Evolutionary conservation across 2,329 filamentous ascomycete genomes (phyloP), one percentile per base, ranked within the genome.

Genomic region (Pseudopithomyces maydicus): DNA sequence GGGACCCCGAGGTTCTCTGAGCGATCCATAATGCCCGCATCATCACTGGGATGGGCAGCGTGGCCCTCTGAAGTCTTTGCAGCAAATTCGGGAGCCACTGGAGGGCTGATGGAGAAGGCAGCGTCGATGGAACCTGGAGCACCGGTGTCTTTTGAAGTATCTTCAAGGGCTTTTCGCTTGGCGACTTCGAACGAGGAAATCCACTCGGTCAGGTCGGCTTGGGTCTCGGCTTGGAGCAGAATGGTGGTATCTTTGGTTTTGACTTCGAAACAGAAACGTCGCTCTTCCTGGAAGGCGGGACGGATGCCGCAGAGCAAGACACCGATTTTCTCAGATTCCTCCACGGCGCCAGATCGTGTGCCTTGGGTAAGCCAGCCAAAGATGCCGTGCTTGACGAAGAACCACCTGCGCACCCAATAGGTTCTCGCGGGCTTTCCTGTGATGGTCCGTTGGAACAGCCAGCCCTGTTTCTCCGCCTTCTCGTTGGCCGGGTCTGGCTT

Each of bases 211-310:
- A 99, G 84, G 72, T 98, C 91, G 48, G 81, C 82, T 73, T 99
- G 95, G 0, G 92, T 97, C 74, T 99, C 95, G 4, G 94, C 91
- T 77, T 99, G 95, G 2, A 99, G 82, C 57, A 97, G 80, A 61
- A 97, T 88, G 48, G 89, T 95, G 61, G 90, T 90, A 69, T 91
- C 96, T 76, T 97, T 99, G 2, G 95, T 99, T 81, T 98, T 99
- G 69, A 99, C 90, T 77, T 99, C 95, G 69, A 99, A 97, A 74
- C 95, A 98, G 77, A 98, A 99, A 15, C 95, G 86, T 38, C 95
- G 87, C 70, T 99, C 95, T 77, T 99, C 95, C 64, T 91, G 88
- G 50, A 96, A 90, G 0, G 93, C 92, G 17, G 93, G 92, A 68
- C 94, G 91, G 47, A 95, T 90, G 69, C 91, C 96, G 79, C 95